Evolutionary conservation across 306 rosid genomes (phyloP).

Genomic region (Potentilla sterilis): DNA sequence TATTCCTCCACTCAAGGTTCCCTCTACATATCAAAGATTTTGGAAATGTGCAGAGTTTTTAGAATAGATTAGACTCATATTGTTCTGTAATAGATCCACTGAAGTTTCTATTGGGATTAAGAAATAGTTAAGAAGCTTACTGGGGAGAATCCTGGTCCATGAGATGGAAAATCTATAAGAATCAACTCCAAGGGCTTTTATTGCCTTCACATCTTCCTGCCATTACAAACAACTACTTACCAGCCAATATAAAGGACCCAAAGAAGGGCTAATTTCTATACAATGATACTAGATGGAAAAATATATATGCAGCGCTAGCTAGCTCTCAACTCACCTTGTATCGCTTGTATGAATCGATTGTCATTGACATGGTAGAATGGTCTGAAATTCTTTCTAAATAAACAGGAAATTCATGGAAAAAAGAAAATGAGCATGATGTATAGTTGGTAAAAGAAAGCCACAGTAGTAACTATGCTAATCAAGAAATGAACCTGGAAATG

Average conservation of each 20-base stretch:
- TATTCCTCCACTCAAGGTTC: constrained; percentile 35
- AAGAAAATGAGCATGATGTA: not conserved
- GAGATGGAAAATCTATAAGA: constrained; percentile 32
- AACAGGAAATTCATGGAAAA: not conserved
- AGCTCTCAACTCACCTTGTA: constrained; percentile 25
- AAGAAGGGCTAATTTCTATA: not conserved
- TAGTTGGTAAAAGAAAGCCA: not conserved
- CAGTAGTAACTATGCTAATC: not conserved
- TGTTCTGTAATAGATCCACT: not conserved
- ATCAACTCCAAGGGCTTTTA: constrained; percentile 31
- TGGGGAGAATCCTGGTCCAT: constrained; percentile 36
- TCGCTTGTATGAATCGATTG: constrained; percentile 30
- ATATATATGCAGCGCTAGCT: too few species aligned
- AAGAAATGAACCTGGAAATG: not conserved
- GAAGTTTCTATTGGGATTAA: not conserved
- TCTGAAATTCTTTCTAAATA: not conserved
- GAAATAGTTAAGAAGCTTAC: constrained; percentile 12
- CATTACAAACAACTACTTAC: not conserved
- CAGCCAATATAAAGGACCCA: not conserved
- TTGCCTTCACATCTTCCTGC: constrained; percentile 27
- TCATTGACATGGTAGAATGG: not conserved
- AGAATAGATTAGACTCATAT: not conserved
- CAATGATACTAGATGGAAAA: not conserved
- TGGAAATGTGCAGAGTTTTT: not conserved
- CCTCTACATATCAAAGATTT: constrained; percentile 16